Evolutionary conservation across 805 yeast genomes (phyloP).

Genomic region (Cyberlindnera mycetangii): DNA sequence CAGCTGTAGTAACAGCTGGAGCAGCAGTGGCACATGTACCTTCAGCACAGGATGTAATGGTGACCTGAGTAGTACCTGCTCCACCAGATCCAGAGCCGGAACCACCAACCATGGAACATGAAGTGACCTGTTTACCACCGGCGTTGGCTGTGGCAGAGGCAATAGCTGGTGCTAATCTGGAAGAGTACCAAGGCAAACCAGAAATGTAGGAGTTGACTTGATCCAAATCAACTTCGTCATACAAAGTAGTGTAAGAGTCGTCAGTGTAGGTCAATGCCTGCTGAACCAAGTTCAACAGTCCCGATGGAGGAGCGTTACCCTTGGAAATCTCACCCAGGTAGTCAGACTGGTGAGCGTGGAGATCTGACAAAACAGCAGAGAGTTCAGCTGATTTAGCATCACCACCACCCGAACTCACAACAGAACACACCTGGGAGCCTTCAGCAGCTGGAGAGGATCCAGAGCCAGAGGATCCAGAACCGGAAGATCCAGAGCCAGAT

Average conservation of each 20-base stretch:
- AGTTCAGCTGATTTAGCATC: constrained; percentile 1
- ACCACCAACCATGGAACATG: not conserved
- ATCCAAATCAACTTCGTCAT: not conserved
- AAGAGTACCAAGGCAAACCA: constrained; percentile 33
- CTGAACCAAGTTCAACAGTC: constrained; percentile 26
- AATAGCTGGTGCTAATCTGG: constrained; percentile 16
- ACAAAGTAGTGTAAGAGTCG: not conserved
- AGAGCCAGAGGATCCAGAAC: not conserved
- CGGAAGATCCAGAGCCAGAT: too few relatives aligned
- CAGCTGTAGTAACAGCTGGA: not conserved
- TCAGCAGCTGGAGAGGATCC: not conserved
- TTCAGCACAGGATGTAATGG: not conserved
- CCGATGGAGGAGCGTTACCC: constrained; percentile 26
- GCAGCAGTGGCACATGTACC: not conserved
- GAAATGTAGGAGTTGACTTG: constrained; percentile 25
- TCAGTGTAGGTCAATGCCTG: constrained; percentile 23
- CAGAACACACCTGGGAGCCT: not conserved
- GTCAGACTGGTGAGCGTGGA: constrained; percentile 13
- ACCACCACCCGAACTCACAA: not conserved
- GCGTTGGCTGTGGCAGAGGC: constrained; percentile 16
- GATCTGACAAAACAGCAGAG: constrained; percentile 13
- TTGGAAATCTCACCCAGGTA: constrained; percentile 19
- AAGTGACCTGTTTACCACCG: not conserved
- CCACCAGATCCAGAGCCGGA: not conserved
- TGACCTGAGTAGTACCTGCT: not conserved